phyloP scores from a whole-genome alignment of 441 rosid genomes.

The Kokia cookei region DNA sequence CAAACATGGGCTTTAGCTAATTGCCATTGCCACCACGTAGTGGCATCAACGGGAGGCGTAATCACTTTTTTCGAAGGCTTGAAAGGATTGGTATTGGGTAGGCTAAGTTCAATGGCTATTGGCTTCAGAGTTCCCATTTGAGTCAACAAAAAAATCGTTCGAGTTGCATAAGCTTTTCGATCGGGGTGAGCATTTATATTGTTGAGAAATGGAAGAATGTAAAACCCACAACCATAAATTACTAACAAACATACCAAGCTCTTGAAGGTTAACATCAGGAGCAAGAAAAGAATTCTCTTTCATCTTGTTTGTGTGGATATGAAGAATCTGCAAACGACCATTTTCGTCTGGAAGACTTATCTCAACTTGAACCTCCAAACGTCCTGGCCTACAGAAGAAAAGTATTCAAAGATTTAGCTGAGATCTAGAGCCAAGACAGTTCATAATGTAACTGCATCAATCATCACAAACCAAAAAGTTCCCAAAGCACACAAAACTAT shows the following conservation, averaged over 20 bases:
- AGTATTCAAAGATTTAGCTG: background rate
- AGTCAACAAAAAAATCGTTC: constrained; percentile 7
- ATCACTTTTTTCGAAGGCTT: background rate
- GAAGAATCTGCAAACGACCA: constrained; percentile 93
- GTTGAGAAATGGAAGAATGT: constrained; percentile 5
- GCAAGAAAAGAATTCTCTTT: constrained; percentile 92
- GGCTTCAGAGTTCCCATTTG: constrained; percentile 12
- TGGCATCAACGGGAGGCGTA: constrained; percentile 8
- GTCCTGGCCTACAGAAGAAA: constrained; percentile 66
- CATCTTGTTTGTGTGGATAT: too few relatives aligned
- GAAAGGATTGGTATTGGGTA: background rate
- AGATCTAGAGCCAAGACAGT: background rate
- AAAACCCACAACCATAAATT: background rate
- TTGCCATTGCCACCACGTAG: constrained; percentile 13
- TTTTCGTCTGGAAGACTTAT: constrained; percentile 99
- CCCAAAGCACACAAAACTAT: background rate
- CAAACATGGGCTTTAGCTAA: constrained; percentile 13
- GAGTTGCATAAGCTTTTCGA: constrained; percentile 8
- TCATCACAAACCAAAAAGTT: background rate
- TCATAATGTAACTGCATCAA: background rate
- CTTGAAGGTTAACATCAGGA: constrained; percentile 79
- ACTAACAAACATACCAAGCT: constrained; percentile 61
- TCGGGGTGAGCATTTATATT: background rate
- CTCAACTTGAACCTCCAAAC: constrained; percentile 98
- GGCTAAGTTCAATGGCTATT: constrained; percentile 13